These are phyloP conservation scores for Barnettozyma salicaria DNA, from an alignment of 805 yeast genomes.

Conservation along the genomic window DNA sequence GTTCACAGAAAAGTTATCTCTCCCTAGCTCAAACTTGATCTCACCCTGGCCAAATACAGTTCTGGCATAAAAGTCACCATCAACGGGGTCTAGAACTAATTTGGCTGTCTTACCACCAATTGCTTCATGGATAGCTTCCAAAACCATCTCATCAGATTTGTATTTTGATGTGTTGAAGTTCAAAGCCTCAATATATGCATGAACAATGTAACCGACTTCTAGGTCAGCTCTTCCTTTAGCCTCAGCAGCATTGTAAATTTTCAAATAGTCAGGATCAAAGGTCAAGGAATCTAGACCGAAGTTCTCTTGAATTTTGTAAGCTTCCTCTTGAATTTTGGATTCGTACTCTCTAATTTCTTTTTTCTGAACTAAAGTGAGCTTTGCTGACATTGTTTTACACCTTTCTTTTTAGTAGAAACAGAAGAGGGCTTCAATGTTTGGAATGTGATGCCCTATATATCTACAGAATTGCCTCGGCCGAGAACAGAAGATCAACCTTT, in stretches of 20 bases:
- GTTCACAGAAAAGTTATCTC: not conserved
- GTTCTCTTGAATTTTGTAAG: not conserved
- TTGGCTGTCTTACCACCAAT: constrained; percentile 4
- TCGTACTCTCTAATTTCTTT: constrained; percentile 1
- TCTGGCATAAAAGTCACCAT: constrained; percentile 1
- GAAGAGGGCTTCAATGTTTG: too few relatives aligned
- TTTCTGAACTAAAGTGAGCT: constrained; percentile 1
- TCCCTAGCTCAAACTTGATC: constrained; percentile 2
- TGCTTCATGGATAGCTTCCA: constrained; percentile 1
- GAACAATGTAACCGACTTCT: constrained; percentile 2
- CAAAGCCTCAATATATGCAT: not conserved
- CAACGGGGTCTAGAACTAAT: constrained; percentile 1
- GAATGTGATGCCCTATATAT: too few relatives aligned
- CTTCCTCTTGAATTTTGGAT: not conserved
- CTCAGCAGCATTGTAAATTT: constrained; percentile 2
- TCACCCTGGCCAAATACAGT: constrained; percentile 2
- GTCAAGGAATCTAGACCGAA: constrained; percentile 1
- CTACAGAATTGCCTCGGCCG: too few relatives aligned
- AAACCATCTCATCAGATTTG: constrained; percentile 2
- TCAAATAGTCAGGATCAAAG: constrained; percentile 1
- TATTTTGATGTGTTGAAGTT: not conserved
- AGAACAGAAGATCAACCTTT: too few relatives aligned
- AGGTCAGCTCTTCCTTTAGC: constrained; percentile 1
- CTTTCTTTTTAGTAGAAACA: too few relatives aligned
- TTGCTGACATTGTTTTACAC: constrained; percentile 16